Percentiles rank a stretch among this genome's conserved stretches.
Conservation (phyloP, 257 asterid genomes). For the Striga asiatica region DNA sequence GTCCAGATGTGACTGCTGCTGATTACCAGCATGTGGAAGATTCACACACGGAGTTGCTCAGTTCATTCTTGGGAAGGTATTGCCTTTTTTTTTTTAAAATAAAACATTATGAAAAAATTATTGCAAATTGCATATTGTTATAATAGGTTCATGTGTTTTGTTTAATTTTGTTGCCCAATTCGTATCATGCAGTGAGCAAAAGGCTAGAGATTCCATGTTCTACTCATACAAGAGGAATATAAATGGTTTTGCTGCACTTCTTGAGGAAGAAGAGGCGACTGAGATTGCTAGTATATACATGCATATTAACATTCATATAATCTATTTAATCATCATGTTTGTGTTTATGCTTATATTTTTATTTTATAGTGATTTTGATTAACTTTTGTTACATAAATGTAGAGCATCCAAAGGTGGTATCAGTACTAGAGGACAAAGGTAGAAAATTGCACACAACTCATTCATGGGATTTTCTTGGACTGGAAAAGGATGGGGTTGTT, state of each 20-base stretch:
- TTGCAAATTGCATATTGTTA: too few relatives aligned
- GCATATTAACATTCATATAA: too few relatives aligned
- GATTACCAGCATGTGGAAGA: conserved; percentile 31
- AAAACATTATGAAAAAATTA: too few relatives aligned
- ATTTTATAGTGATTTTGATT: neutral
- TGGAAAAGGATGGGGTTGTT: conserved; percentile 34
- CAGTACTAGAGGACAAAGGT: conserved; percentile 37
- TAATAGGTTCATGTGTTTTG: neutral
- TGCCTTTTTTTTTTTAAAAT: neutral
- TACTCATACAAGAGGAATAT: conserved; percentile 53
- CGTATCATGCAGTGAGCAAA: conserved; percentile 42
- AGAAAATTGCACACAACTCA: conserved; percentile 61
- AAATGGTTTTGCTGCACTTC: conserved; percentile 71
- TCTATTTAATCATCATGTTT: too few relatives aligned
- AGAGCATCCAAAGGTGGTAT: conserved; percentile 58
- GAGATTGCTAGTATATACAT: conserved; percentile 34
- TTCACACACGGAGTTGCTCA: conserved; percentile 49
- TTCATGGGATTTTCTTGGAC: conserved; percentile 61
- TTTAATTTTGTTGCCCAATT: too few relatives aligned
- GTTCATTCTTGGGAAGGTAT: conserved; percentile 58
- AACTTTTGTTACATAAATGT: neutral
- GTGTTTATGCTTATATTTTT: neutral
- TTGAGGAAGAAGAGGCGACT: conserved; percentile 59
- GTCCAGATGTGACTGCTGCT: conserved; percentile 26
- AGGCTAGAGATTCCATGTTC: conserved; percentile 49